Base-by-base conservation (phyloP, 805 yeast species). In the Cyberlindnera misumaiensis region DNA sequence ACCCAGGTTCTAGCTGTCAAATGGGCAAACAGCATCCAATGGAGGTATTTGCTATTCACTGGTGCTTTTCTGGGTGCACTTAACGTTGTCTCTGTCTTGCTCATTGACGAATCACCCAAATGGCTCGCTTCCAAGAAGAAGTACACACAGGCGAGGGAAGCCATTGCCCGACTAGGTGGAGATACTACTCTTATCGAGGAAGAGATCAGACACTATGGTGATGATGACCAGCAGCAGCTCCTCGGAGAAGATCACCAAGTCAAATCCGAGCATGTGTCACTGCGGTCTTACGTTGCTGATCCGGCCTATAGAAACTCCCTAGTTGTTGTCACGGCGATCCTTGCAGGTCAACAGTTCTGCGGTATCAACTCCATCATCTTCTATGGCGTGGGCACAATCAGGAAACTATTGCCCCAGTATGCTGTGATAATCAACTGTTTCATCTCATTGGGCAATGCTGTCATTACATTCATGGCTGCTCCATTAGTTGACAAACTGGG, bases 291-390 rank as follows among this genome's bases (percentile, higher is more conserved):
- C 55, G 46, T 83, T 32, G 65, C 67, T 1, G 62, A 68, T 13
- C 62, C 74, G 0, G 67, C 60, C 32, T 87, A 73, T 60, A 58
- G 63, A 26, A 73, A 73, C 37, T 78, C 93, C 4, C 67, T 80
- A 34, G 51, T 72, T 14, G 82, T 80, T 1, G 83, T 88, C 9
- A 75, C 88, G 0, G 75, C 82, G 3, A 70, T 87, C 13, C 73
- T 89, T 68, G 64, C 80, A 15, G 81, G 89, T 13, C 98, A 93
- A 63, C 98, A 93, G 59, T 75, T 90, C 41, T 79, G 87, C 50
- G 98, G 98, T 26, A 85, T 93, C 56, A 93, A 93, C 59, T 78
- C 96, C 2, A 87, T 93, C 43, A 77, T 93, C 15, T 86, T 90
- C 56, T 93, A 90, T 58, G 98, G 98, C 4, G 96, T 90, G 5